A percentile compares a stretch with the other conserved stretches of the same genome.
phyloP scores from a whole-genome alignment of 768 basidiomycete species.

The Tylopilus rubrobrunneus region DNA sequence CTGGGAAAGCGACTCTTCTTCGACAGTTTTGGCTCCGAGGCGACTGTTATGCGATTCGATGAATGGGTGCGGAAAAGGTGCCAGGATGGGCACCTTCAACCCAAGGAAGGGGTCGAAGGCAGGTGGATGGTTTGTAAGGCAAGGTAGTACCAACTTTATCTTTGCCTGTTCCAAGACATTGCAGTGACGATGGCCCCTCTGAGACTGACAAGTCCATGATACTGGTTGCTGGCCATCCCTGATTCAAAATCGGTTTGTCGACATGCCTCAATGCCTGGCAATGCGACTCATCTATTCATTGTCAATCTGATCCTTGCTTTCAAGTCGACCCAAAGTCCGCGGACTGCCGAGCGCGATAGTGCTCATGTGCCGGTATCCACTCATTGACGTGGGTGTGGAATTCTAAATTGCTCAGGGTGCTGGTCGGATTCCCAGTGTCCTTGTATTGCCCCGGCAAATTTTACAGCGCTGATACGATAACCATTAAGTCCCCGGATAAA shows the following conservation, averaged over 20 bases:
- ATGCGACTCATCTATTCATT: not conserved
- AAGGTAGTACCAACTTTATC: conserved; percentile 23
- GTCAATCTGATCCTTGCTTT: not conserved
- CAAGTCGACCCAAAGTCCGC: not conserved
- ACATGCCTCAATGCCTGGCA: not conserved
- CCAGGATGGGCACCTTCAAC: conserved; percentile 43
- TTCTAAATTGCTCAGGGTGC: too few relatives aligned
- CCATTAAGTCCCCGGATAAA: too few relatives aligned
- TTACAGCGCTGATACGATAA: too few relatives aligned
- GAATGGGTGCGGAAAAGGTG: conserved; percentile 50
- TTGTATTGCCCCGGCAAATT: too few relatives aligned
- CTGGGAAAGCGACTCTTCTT: conserved; percentile 47
- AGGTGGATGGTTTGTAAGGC: conserved; percentile 61
- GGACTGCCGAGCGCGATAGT: not conserved
- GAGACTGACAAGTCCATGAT: not conserved
- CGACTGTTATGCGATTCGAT: conserved; percentile 34
- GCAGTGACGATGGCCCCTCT: not conserved
- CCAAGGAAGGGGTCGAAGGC: conserved; percentile 54
- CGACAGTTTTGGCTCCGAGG: conserved; percentile 31
- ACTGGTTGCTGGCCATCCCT: not conserved
- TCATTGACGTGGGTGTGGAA: too few relatives aligned
- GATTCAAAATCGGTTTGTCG: not conserved
- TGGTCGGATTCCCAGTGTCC: too few relatives aligned
- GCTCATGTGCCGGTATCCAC: too few relatives aligned
- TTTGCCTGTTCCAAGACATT: not conserved